phyloP scores from a whole-genome alignment of 805 yeast genomes.

The Saccharomyces cerevisiae region DNA sequence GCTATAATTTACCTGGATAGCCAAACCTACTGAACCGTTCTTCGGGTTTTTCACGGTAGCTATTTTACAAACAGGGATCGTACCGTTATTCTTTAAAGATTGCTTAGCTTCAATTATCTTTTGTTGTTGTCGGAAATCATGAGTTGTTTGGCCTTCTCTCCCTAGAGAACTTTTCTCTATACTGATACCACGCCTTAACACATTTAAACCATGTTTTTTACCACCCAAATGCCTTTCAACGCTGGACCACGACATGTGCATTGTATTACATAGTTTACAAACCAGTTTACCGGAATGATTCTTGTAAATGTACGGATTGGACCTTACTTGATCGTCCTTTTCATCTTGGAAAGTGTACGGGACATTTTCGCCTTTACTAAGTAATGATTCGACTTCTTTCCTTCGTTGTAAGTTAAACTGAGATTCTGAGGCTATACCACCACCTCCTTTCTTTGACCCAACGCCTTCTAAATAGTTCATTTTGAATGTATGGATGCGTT shows the following conservation, averaged over 20 bases:
- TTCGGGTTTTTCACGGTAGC: slow-evolving; percentile 60
- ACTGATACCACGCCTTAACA: slow-evolving; percentile 50
- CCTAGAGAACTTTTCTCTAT: not conserved
- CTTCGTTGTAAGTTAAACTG: slow-evolving; percentile 63
- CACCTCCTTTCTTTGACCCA: slow-evolving; percentile 85
- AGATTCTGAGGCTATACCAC: slow-evolving; percentile 73
- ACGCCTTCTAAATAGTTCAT: slow-evolving; percentile 90
- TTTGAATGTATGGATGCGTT: not conserved
- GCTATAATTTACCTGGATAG: slow-evolving; percentile 52
- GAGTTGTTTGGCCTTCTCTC: not conserved
- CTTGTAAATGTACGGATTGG: slow-evolving; percentile 66
- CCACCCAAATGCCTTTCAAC: slow-evolving; percentile 83
- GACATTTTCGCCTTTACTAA: slow-evolving; percentile 33
- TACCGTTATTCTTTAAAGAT: slow-evolving; percentile 9
- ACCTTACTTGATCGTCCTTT: slow-evolving; percentile 39
- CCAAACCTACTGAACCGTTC: slow-evolving; percentile 53
- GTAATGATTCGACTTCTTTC: slow-evolving; percentile 57
- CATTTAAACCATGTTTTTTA: slow-evolving; percentile 66
- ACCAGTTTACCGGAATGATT: slow-evolving; percentile 81
- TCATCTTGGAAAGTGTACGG: slow-evolving; percentile 38
- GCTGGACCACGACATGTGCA: slow-evolving; percentile 72
- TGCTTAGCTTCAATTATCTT: not conserved
- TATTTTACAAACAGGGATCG: slow-evolving; percentile 56
- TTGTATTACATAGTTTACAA: slow-evolving; percentile 75
- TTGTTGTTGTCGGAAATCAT: not conserved